These are phyloP conservation scores for Solanum boliviense DNA, from an alignment of 257 asterid genomes.

Conservation along the genomic window DNA sequence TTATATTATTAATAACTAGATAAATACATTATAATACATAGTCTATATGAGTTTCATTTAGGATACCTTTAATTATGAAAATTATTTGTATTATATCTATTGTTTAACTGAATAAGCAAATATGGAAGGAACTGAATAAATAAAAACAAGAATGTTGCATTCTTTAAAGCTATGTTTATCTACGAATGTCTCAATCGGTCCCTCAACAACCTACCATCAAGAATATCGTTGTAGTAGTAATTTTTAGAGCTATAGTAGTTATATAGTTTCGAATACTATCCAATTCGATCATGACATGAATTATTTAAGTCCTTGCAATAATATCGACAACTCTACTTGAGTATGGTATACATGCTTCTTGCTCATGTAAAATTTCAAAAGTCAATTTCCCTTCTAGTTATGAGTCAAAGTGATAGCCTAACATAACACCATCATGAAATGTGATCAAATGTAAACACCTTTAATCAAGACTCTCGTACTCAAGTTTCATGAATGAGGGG, in stretches of 20 bases:
- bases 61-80: neutral
- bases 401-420: neutral
- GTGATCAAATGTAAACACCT: neutral
- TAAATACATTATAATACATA: neutral
- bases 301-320: neutral
- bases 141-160: neutral
- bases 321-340: neutral
- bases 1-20: neutral
- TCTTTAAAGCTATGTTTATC: neutral
- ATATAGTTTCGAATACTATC: neutral
- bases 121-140: neutral
- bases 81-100: neutral
- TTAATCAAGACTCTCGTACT: neutral
- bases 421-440: neutral
- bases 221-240: neutral
- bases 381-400: neutral
- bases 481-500: accelerated
- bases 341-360: neutral
- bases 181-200: neutral
- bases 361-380: neutral
- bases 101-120: neutral
- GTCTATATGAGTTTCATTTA: neutral
- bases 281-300: neutral
- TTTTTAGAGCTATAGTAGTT: neutral
- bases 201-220: neutral